Evolutionary conservation across 1,284 basidiomycete genomes (phyloP).

Genomic region (Phellopilus nigrolimitatus): DNA sequence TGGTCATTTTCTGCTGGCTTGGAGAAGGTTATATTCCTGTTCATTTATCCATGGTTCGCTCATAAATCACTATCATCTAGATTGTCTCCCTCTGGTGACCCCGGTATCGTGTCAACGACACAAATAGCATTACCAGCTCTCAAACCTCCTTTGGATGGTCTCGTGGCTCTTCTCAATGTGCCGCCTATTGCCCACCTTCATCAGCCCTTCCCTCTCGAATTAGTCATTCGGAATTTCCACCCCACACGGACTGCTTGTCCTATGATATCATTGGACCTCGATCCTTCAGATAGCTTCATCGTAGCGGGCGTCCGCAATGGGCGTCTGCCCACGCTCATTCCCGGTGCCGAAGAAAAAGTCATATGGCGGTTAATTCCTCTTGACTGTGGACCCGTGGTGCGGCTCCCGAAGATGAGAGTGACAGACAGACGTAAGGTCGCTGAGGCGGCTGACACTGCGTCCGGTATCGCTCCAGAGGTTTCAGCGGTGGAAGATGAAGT

Average conservation of each 20-base stretch:
- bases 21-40: conserved; percentile 56
- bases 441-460: conserved; percentile 16
- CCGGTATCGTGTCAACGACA: conserved; percentile 44
- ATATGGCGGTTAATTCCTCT: conserved; percentile 65
- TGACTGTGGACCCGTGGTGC: conserved; percentile 58
- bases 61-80: conserved; percentile 28
- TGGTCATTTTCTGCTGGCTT: conserved; percentile 56
- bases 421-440: conserved; percentile 43
- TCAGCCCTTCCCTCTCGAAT: conserved; percentile 45
- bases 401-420: conserved; percentile 54
- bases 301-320: conserved; percentile 65
- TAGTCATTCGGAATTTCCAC: conserved; percentile 64
- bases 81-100: conserved; percentile 38
- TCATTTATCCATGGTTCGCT: background rate
- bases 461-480: conserved; percentile 16
- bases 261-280: conserved; percentile 61
- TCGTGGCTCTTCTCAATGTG: conserved; percentile 60
- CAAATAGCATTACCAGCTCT: conserved; percentile 53
- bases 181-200: conserved; percentile 61
- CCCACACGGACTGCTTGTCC: conserved; percentile 59
- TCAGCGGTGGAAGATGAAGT: conserved; percentile 43
- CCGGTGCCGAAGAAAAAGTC: conserved; percentile 60
- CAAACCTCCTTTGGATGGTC: conserved; percentile 48
- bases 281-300: conserved; percentile 54
- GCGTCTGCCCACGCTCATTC: conserved; percentile 61